These are phyloP conservation scores for Vitellaria paradoxa DNA, from an alignment of 179 eudicot genomes.

Conservation along the genomic window DNA sequence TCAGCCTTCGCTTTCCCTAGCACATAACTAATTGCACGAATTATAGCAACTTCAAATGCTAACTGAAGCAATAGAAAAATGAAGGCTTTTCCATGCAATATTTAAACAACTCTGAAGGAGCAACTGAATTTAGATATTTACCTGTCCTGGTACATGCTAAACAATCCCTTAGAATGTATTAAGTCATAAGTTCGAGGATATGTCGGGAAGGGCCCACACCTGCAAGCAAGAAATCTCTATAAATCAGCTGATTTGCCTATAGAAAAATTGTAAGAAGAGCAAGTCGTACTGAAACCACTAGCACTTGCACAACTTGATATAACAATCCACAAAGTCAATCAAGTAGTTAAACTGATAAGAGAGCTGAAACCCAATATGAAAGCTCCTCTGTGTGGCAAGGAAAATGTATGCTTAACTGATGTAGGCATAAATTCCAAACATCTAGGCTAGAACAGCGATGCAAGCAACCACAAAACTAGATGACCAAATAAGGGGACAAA, in stretches of 20 bases:
- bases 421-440: not conserved
- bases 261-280: not conserved
- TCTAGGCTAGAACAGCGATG: not conserved
- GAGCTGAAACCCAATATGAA: not conserved
- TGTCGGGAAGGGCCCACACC: constrained; percentile 81
- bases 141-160: constrained; percentile 53
- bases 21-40: too few species aligned
- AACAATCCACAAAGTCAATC: not conserved
- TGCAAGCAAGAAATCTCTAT: constrained; percentile 22
- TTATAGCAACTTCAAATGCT: too few species aligned
- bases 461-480: not conserved
- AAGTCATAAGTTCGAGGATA: constrained; percentile 76
- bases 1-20: not conserved
- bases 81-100: not conserved
- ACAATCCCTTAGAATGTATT: constrained; percentile 56
- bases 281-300: not conserved
- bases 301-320: not conserved
- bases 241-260: not conserved
- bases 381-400: not conserved
- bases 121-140: constrained; percentile 25
- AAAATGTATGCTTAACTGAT: not conserved
- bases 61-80: constrained; percentile 2
- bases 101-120: not conserved
- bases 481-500: too few species aligned
- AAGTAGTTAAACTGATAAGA: not conserved